Percentiles rank a stretch among this genome's conserved stretches.
These are phyloP conservation scores for Mortierella sp. DNA, from an alignment of 371 early-diverging fungal species.

Conservation along the genomic window DNA sequence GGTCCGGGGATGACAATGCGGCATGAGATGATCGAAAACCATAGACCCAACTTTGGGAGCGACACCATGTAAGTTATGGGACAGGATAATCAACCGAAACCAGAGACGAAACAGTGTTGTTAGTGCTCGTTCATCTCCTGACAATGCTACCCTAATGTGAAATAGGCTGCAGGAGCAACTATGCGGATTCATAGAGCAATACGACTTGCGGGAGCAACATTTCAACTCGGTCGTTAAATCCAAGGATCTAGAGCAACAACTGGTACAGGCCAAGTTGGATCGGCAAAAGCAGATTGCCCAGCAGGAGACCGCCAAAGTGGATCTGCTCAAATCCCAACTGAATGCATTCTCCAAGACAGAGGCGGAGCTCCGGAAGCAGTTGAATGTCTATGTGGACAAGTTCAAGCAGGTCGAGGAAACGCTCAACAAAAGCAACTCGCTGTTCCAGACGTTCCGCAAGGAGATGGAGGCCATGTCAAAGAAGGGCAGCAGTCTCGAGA, in stretches of 20 bases:
- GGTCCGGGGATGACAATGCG: constrained; percentile 60
- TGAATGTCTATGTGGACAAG: constrained; percentile 71
- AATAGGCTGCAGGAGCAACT: constrained; percentile 65
- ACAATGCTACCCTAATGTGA: not conserved
- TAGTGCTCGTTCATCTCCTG: not conserved
- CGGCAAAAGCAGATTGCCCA: constrained; percentile 59
- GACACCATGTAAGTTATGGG: constrained; percentile 21
- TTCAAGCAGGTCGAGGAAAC: constrained; percentile 76
- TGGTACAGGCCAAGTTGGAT: constrained; percentile 65
- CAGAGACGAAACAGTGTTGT: not conserved
- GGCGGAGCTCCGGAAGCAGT: constrained; percentile 66
- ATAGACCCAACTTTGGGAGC: constrained; percentile 30
- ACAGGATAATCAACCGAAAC: no score
- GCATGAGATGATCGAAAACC: constrained; percentile 53
- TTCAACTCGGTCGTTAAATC: constrained; percentile 66
- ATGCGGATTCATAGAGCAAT: constrained; percentile 67
- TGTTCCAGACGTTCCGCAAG: constrained; percentile 69
- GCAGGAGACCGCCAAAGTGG: constrained; percentile 55
- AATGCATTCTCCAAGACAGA: constrained; percentile 64
- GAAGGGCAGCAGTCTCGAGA: constrained; percentile 68
- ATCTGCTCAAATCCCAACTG: constrained; percentile 60
- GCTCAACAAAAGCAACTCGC: constrained; percentile 70
- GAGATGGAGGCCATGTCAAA: constrained; percentile 77
- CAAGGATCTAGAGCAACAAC: constrained; percentile 67
- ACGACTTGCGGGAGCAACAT: constrained; percentile 70